phyloP scores from a whole-genome alignment of 768 basidiomycete genomes.

The Hemileccinum rubropunctum region DNA sequence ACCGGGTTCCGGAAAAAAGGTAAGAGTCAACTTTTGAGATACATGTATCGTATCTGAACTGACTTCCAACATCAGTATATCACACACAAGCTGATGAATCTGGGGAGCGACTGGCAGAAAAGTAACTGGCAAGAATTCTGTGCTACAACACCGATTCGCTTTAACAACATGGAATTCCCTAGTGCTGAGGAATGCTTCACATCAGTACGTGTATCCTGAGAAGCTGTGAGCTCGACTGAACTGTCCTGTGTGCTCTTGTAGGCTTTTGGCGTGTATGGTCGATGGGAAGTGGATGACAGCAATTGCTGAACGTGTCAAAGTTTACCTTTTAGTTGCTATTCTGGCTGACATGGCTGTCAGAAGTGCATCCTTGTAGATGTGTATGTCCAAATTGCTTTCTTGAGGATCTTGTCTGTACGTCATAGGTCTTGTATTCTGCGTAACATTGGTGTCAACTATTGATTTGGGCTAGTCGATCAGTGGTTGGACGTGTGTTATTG shows the following conservation, averaged over 20 bases:
- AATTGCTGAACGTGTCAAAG: conserved; percentile 10
- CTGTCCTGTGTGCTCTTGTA: background rate
- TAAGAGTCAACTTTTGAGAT: background rate
- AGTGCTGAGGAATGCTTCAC: conserved; percentile 18
- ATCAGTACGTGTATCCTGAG: conserved; percentile 3
- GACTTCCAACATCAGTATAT: conserved; percentile 19
- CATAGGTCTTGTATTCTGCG: no score
- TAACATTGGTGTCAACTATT: no score
- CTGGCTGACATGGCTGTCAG: no score
- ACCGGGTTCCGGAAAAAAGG: conserved; percentile 22
- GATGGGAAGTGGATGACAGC: conserved; percentile 25
- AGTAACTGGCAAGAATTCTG: conserved; percentile 34
- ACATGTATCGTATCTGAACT: background rate
- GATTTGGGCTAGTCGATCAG: no score
- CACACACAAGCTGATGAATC: conserved; percentile 25
- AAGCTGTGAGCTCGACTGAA: background rate
- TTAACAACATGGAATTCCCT: conserved; percentile 21
- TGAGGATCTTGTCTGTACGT: no score
- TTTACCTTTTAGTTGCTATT: no score
- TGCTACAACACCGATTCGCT: conserved; percentile 32
- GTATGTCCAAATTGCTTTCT: no score
- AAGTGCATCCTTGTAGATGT: no score
- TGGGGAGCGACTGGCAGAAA: conserved; percentile 30
- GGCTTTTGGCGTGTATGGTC: conserved; percentile 21
- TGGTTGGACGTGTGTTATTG: no score